Evolutionary conservation across 257 asterid species (phyloP), one percentile per base, ranked within the genome.

Genomic region (Schizonepeta tenuifolia): DNA sequence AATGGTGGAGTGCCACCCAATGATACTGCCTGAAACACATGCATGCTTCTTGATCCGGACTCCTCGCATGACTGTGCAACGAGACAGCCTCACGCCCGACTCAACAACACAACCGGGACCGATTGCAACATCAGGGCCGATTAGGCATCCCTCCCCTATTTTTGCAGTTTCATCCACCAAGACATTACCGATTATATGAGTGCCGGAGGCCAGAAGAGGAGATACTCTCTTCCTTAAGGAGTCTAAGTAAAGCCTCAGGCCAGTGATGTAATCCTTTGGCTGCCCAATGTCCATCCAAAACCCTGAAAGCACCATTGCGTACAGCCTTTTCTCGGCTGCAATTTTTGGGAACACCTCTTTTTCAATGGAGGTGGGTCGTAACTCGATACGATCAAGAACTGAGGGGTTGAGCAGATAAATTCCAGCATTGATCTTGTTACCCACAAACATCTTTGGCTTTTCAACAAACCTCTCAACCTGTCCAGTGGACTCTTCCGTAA

Each of bases 251-350:
- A 92, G 86, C 71, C 92, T 75, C 70, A 92, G 81, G 65, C 98
- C 96, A 3, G 89, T 82, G 50, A 90, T 92, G 84, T 92, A 92
- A 38, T 92, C 98, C 83, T 84, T 83, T 9, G 96, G 97, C 79
- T 92, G 97, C 15, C 96, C 96, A 21, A 89, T 82, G 87, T 92
- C 98, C 98, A 92, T 92, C 98, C 96, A 92, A 66, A 92, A 92
- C 7, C 98, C 96, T 0, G 98, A 90, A 26, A 92, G 78, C 58
- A 92, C 92, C 98, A 90, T 92, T 1, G 96, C 98, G 4, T 73
- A 85, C 33, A 90, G 89, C 69, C 83, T 83, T 65, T 87, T 90
- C 78, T 74, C 91, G 0, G 87, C 77, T 7, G 96, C 96, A 8
- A 92, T 88, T 76, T 81, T 79, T 2, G 98, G 96, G 84, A 92